Conservation (phyloP, 2,329 filamentous ascomycete genomes). For the Colletotrichum echinochloae region DNA sequence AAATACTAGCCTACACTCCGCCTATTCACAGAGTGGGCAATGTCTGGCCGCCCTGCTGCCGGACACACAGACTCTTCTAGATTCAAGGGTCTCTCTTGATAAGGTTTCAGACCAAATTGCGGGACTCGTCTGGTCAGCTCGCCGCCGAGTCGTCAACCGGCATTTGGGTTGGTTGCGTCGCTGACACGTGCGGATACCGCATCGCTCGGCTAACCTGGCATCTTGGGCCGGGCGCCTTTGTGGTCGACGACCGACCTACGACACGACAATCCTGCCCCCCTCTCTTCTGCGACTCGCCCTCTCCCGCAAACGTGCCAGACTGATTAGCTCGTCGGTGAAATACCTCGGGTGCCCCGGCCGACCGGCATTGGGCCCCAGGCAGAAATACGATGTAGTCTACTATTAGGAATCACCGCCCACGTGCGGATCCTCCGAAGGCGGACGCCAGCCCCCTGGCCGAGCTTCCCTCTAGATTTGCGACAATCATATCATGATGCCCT, state of each 20-base stretch:
- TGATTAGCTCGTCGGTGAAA: slow-evolving; percentile 7
- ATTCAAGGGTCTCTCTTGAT: not conserved
- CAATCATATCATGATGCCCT: not conserved
- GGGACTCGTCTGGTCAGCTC: not conserved
- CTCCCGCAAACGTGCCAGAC: not conserved
- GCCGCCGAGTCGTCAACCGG: not conserved
- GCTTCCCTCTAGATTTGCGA: not conserved
- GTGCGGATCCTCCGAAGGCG: slow-evolving; percentile 9
- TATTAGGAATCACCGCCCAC: not conserved
- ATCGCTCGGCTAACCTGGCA: not conserved
- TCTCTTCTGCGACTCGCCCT: not conserved
- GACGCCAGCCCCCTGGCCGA: not conserved
- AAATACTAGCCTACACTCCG: not conserved
- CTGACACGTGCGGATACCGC: not conserved
- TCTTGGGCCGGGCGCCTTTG: too few relatives aligned
- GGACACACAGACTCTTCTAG: not conserved
- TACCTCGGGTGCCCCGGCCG: slow-evolving; percentile 1
- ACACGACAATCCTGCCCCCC: not conserved
- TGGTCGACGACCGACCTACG: too few relatives aligned
- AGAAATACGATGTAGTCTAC: too few relatives aligned
- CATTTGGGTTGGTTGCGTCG: not conserved
- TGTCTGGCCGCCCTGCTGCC: not conserved
- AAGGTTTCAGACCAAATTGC: not conserved
- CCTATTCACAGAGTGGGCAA: not conserved
- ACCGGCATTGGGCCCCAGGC: not conserved